Base-by-base conservation (phyloP, 2,329 filamentous ascomycete species). In the Calonectria leucothoes region DNA sequence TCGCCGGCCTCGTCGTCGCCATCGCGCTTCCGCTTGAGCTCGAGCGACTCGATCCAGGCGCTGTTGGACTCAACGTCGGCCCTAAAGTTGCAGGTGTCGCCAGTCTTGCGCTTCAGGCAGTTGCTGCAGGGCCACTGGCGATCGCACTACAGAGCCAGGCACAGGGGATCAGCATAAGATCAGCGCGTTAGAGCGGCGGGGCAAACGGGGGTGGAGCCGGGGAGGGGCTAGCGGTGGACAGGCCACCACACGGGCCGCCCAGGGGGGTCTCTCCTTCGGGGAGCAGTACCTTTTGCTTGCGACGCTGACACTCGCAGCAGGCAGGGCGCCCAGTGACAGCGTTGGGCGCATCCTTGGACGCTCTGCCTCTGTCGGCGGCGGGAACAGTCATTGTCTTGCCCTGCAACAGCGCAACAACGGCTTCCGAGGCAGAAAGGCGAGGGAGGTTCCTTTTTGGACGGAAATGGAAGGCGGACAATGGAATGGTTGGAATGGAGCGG, bases 301-400 rank as follows among this genome's bases (percentile, higher is more conserved):
- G 83, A 23, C 84, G 82, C 63, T 81, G 78, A 70, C 84, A 88
- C 77, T 88, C 87, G 7, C 85, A 85, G 74, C 87, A 88, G 45
- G 87, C 86, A 31, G 83, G 76, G 51, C 83, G 82, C 55, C 29
- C 29, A 17, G 33, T 37, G 33, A 59, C 33, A 20, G 29, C 12
- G 42, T n/a, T 45, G 42, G 42, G 4, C 20, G 42, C 42, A 37
- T 23, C 55, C 55, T 59, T 37, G 33, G 33, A 1, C 2, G 33
- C 5, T 39, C 35, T 59, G 12, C 39, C 33, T 39, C 25, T 59
- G 23, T 59, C 55, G 33, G 33, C 55, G 33, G 33, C 55, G 4
- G 33, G 5, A n/a, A 35, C n/a, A 2, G 55, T 39, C 55, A 59
- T 59, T 39, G 55, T 25, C 5, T 25, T 52, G 7, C 17, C 20